Evolutionary conservation across 1,284 basidiomycete genomes (phyloP).

Genomic region (Rhodotorula mucilaginosa): DNA sequence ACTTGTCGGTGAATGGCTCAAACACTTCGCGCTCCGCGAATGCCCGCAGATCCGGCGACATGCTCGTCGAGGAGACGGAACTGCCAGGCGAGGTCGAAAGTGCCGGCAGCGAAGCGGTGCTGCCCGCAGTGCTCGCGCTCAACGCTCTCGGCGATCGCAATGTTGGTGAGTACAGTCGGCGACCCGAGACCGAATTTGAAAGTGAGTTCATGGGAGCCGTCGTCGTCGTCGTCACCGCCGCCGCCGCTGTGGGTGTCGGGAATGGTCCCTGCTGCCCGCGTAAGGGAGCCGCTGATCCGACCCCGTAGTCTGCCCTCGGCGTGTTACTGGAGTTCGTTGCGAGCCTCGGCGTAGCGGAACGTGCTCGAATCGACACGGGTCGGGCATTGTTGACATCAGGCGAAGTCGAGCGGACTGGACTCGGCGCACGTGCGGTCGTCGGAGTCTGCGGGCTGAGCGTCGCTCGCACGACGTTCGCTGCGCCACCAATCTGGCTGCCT

Average conservation of each 20-base stretch:
- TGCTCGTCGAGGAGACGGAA: constrained; percentile 14
- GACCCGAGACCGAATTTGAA: constrained; percentile 20
- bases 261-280: constrained; percentile 28
- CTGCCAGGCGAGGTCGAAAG: constrained; percentile 23
- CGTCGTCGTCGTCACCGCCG: not conserved
- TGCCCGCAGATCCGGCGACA: constrained; percentile 9
- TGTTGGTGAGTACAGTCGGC: constrained; percentile 18
- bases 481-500: not conserved
- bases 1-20: not conserved
- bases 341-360: not conserved
- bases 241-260: constrained; percentile 7
- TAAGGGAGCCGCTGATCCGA: not conserved
- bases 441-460: constrained; percentile 7
- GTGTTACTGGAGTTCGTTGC: not conserved
- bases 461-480: not conserved
- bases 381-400: constrained; percentile 3
- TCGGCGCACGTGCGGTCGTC: constrained; percentile 9
- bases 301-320: not conserved
- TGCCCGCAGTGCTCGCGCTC: not conserved
- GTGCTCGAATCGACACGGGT: not conserved
- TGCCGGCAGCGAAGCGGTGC: constrained; percentile 8
- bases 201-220: constrained; percentile 20
- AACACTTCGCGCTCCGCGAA: not conserved
- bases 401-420: constrained; percentile 9
- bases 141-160: constrained; percentile 8